Evolutionary conservation across 306 rosid species (phyloP).

Genomic region (Fragaria vesca): DNA sequence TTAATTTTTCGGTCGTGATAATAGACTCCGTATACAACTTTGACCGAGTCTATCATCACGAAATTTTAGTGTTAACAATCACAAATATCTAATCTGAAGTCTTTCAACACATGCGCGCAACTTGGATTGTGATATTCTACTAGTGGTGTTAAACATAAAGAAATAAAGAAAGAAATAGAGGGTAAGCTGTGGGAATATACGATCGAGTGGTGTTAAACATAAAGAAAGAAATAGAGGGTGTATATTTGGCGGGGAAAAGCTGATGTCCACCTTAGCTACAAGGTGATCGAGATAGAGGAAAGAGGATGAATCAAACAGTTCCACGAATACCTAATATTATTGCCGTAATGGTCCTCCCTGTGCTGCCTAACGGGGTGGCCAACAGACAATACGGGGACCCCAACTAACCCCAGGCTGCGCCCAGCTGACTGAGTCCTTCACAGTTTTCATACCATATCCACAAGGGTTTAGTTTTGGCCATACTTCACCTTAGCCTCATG

Average conservation of each 20-base stretch:
- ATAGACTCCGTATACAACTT: no score
- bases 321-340: slow-evolving; percentile 22
- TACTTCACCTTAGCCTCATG: no score
- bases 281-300: slow-evolving; percentile 20
- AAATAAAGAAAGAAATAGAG: no score
- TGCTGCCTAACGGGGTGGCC: slow-evolving; percentile 64
- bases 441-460: slow-evolving; percentile 6
- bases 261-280: slow-evolving; percentile 29
- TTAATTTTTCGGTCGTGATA: no score
- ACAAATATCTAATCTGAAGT: no score
- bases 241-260: slow-evolving; percentile 14
- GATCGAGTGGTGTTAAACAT: slow-evolving; percentile 26
- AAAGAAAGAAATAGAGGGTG: neutral
- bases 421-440: slow-evolving; percentile 1
- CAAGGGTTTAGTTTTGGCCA: neutral
- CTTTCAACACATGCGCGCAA: no score
- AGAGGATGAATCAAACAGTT: neutral
- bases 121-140: no score
- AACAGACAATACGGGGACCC: slow-evolving; percentile 71
- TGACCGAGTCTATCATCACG: no score
- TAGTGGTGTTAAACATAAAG: no score
- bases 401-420: neutral
- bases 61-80: no score
- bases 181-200: neutral
- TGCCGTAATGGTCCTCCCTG: slow-evolving; percentile 44